Evolutionary conservation across 140 eudicot species (phyloP).

Genomic region (Anethum foeniculum): DNA sequence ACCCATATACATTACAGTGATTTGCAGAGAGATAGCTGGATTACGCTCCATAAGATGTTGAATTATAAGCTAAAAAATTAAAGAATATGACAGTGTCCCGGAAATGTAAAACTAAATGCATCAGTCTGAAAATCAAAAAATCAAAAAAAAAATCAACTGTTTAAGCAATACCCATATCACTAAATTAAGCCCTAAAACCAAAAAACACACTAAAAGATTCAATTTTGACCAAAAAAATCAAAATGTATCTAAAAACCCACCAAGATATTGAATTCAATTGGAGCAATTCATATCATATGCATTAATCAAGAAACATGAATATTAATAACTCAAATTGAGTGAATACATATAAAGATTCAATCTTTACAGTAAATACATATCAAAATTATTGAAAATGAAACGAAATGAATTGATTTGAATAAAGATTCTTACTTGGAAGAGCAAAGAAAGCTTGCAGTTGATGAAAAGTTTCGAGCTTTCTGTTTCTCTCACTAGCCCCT

Average conservation of each 20-base stretch:
- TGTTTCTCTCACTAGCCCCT: background rate
- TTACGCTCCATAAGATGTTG: background rate
- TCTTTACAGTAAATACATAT: background rate
- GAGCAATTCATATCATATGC: background rate
- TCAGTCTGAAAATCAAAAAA: background rate
- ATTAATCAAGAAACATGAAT: background rate
- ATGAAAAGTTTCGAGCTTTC: background rate
- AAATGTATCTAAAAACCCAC: background rate
- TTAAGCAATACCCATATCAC: background rate
- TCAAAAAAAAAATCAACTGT: background rate
- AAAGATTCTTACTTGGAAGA: background rate
- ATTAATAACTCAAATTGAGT: background rate
- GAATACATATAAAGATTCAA: background rate
- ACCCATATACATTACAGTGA: background rate
- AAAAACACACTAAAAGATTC: background rate
- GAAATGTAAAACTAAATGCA: background rate
- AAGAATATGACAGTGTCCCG: background rate
- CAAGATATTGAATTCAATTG: background rate
- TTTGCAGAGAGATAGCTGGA: background rate
- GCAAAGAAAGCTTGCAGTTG: background rate
- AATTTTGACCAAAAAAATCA: background rate
- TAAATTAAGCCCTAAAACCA: background rate
- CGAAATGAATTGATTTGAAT: background rate
- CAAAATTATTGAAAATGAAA: background rate
- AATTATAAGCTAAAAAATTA: background rate